These are phyloP conservation scores for Actinidia chinensis DNA, from an alignment of 179 eudicot genomes.

Conservation along the genomic window DNA sequence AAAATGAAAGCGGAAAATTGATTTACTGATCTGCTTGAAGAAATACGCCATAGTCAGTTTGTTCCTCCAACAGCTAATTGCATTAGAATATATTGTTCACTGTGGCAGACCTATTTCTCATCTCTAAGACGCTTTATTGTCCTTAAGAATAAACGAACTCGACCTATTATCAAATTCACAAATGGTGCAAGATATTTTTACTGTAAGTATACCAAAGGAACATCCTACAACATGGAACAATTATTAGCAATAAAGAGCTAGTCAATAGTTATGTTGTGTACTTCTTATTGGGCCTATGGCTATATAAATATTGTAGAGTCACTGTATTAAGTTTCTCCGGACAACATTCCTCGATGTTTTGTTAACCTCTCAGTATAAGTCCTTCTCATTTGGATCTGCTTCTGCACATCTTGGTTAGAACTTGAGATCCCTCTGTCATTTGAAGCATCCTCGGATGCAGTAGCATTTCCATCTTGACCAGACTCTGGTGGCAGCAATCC, in stretches of 20 bases:
- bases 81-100: slow-evolving; percentile 98
- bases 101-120: slow-evolving; percentile 99
- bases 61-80: slow-evolving; percentile 99
- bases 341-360: slow-evolving; percentile 77
- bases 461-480: slow-evolving; percentile 41
- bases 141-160: slow-evolving; percentile 91
- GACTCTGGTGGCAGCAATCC: slow-evolving; percentile 47
- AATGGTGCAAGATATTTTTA: not conserved
- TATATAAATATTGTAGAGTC: slow-evolving; percentile 81
- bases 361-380: slow-evolving; percentile 67
- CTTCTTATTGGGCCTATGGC: slow-evolving; percentile 99
- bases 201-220: not conserved
- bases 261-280: slow-evolving; percentile 25
- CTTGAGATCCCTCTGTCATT: slow-evolving; percentile 64
- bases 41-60: slow-evolving; percentile 93
- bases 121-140: slow-evolving; percentile 95
- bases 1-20: not conserved
- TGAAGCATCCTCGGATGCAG: slow-evolving; percentile 67
- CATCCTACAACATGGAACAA: not conserved
- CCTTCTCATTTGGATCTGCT: slow-evolving; percentile 66
- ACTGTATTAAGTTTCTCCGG: slow-evolving; percentile 92
- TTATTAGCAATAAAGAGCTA: not conserved
- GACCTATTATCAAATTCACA: slow-evolving; percentile 51
- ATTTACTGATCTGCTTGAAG: slow-evolving; percentile 83
- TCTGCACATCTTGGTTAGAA: slow-evolving; percentile 31